Evolutionary conservation across 2,329 filamentous ascomycete species (phyloP).

Genomic region (Colletotrichum aenigma): DNA sequence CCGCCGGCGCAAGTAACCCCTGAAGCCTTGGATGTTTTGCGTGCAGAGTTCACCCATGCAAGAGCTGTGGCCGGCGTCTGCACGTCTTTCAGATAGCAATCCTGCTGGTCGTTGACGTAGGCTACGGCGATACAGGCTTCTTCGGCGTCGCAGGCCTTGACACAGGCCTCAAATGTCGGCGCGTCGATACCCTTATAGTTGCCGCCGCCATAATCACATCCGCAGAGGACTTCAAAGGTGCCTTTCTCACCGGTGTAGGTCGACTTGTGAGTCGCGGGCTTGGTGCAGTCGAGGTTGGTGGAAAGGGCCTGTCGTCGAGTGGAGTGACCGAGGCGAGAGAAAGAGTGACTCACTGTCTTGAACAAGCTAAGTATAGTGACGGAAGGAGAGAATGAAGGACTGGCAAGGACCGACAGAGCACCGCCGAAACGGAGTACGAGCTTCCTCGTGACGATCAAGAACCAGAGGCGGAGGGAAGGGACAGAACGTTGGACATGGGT

Average conservation of each 20-base stretch:
- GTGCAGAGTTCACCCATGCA: not conserved
- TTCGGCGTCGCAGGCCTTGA: not conserved
- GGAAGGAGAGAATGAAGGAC: not conserved
- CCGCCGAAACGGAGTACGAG: not conserved
- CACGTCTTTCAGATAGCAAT: not conserved
- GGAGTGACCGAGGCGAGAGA: not conserved
- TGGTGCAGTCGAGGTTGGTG: not conserved
- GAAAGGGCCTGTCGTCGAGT: not conserved
- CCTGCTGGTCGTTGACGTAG: not conserved
- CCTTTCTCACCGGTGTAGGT: not conserved
- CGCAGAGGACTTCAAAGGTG: not conserved
- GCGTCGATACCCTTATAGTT: not conserved
- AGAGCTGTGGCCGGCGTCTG: not conserved
- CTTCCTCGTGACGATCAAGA: not conserved
- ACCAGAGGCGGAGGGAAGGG: not conserved
- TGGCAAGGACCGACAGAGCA: not conserved
- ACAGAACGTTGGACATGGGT: not conserved
- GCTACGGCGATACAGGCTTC: not conserved
- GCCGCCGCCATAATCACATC: not conserved
- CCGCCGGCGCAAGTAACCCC: not conserved
- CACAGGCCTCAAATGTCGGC: not conserved
- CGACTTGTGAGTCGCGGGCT: not conserved
- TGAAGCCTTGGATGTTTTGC: not conserved
- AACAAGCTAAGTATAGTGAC: not conserved
- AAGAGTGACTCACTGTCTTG: not conserved